Evolutionary conservation across 2,329 filamentous ascomycete species (phyloP).

Genomic region (Pseudonectria buxi): DNA sequence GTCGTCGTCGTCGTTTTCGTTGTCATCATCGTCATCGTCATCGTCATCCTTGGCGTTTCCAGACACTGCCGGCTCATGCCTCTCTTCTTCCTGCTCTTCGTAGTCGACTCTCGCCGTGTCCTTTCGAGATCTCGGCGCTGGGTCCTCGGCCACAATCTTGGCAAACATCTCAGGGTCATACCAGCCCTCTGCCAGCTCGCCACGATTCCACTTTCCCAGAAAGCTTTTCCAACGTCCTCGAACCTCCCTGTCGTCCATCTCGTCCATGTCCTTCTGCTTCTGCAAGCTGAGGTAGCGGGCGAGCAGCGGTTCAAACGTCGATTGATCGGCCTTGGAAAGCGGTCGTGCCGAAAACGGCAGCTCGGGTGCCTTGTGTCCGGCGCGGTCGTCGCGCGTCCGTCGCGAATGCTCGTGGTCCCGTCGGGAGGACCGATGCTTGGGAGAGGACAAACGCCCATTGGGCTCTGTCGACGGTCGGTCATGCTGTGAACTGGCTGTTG

Average conservation of each 20-base stretch:
- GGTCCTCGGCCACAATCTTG: conserved; percentile 26
- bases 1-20: conserved; percentile 15
- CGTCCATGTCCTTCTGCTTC: conserved; percentile 64
- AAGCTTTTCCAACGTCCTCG: conserved; percentile 93
- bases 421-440: conserved; percentile 19
- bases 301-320: conserved; percentile 62
- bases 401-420: conserved; percentile 13
- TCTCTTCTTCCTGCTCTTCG: conserved; percentile 7
- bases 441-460: conserved; percentile 9
- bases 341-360: conserved; percentile 61
- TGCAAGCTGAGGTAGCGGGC: conserved; percentile 83
- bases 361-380: background rate
- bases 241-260: conserved; percentile 66
- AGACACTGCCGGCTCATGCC: conserved; percentile 5
- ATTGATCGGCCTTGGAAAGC: conserved; percentile 64
- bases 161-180: conserved; percentile 72
- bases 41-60: conserved; percentile 2
- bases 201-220: conserved; percentile 82
- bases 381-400: conserved; percentile 7
- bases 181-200: conserved; percentile 83
- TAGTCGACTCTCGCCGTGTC: conserved; percentile 6
- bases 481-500: conserved; percentile 6
- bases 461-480: conserved; percentile 11
- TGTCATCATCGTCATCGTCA: conserved; percentile 1
- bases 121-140: conserved; percentile 4